These are phyloP conservation scores for Coniochaeta sp. DNA, from an alignment of 2,329 filamentous ascomycete genomes.

Conservation along the genomic window DNA sequence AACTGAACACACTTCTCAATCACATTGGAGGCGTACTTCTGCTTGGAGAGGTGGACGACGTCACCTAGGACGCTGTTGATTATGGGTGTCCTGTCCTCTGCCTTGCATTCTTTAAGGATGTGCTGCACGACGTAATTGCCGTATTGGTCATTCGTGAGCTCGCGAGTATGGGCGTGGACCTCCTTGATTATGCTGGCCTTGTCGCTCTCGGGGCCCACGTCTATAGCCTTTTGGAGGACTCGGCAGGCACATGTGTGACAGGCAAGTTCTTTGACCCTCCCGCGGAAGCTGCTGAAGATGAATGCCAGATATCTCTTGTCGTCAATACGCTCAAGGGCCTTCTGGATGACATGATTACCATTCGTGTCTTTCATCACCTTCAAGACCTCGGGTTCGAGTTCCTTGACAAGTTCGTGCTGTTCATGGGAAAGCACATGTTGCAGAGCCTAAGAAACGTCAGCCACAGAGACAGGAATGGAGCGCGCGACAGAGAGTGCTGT, in stretches of 20 bases:
- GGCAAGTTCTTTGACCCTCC: constrained; percentile 66
- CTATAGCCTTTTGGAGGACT: constrained; percentile 86
- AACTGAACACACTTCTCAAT: constrained; percentile 70
- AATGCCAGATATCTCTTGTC: constrained; percentile 72
- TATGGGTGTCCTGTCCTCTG: constrained; percentile 65
- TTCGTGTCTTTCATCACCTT: constrained; percentile 80
- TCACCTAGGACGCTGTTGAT: constrained; percentile 66
- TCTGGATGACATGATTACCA: constrained; percentile 95
- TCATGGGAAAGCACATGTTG: constrained; percentile 90
- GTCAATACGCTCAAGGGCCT: constrained; percentile 77
- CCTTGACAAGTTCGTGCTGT: constrained; percentile 74
- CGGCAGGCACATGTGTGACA: constrained; percentile 83
- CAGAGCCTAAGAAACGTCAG: constrained; percentile 54
- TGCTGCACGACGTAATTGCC: constrained; percentile 97
- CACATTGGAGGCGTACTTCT: constrained; percentile 96
- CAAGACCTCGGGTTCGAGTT: constrained; percentile 70
- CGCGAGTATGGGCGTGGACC: constrained; percentile 63
- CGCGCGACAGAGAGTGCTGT: not conserved
- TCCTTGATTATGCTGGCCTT: constrained; percentile 68
- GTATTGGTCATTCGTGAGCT: constrained; percentile 77
- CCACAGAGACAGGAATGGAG: not conserved
- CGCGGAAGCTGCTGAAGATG: constrained; percentile 73
- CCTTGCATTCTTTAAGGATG: constrained; percentile 71
- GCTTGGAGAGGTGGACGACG: constrained; percentile 72
- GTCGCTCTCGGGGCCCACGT: constrained; percentile 68